Base-by-base conservation (phyloP, 495 filamentous ascomycete species). In the Elasticomyces elasticus region DNA sequence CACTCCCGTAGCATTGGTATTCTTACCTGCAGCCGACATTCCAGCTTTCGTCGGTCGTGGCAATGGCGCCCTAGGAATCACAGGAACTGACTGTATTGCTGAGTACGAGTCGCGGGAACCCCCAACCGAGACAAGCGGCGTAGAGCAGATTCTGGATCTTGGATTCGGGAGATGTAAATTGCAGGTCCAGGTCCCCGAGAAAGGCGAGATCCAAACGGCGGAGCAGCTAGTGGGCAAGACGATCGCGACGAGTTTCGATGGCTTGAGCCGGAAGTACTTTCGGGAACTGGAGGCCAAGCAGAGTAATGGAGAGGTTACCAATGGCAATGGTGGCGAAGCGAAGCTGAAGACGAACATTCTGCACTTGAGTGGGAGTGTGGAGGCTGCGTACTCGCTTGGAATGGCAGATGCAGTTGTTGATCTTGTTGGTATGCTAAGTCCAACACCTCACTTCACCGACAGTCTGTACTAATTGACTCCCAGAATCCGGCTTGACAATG, bases 401-500 rank as follows among this genome's bases (percentile, higher is more conserved):
- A 89, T 96, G 31, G 92, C 92, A 19, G 89, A 97, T 68, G 92
- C 92, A 30, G 94, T 98, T 67, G 89, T 98, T 23, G 94, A 98
- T 73, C 79, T 98, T 54, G 92, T 98, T 65, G 91, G 91, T 95
- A 64, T 59, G 82, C 73, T 1, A 19, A 44, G 49, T 25, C 20
- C 19, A 17, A n/a, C n/a, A n/a, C n/a, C n/a, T n/a, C n/a, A n/a
- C n/a, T n/a, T n/a, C n/a, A n/a, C n/a, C n/a, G n/a, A n/a, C n/a
- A n/a, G n/a, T n/a, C n/a, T 9, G 20, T 23, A 26, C 27, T 49
- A 10, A 49, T 17, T 2, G 20, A 11, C 5, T 33, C 27, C 4
- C 55, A 95, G 92, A 98, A 79, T 98, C 92, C 33, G 92, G 92
- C 45, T 90, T 96, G 65, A 98, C 92, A 11, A 98, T 98, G 92